A percentile compares a stretch with the other conserved stretches of the same genome.
Evolutionary conservation across 2,329 filamentous ascomycete species (phyloP).

Genomic region (Hymenotorrendiella dingleyae): DNA sequence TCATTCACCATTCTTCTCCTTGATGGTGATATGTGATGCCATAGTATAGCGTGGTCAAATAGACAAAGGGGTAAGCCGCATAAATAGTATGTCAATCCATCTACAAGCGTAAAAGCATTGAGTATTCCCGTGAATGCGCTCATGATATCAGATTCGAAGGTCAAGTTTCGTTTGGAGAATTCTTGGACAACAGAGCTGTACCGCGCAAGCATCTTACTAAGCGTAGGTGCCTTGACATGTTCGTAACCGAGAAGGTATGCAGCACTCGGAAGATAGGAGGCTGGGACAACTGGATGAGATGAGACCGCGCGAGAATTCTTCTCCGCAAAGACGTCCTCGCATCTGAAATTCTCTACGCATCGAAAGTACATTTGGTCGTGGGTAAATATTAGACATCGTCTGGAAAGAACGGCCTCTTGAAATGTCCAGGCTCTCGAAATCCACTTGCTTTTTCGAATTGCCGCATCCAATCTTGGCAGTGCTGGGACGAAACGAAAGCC

Average conservation of each 20-base stretch:
- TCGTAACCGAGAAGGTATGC: too few species aligned
- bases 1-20: too few species aligned
- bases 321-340: background rate
- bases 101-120: background rate
- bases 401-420: conserved; percentile 9
- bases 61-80: too few species aligned
- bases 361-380: conserved; percentile 2
- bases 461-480: too few species aligned
- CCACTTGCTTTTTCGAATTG: conserved; percentile 6
- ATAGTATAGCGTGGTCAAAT: too few species aligned
- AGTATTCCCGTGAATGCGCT: background rate
- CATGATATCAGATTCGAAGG: background rate
- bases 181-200: too few species aligned
- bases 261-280: too few species aligned
- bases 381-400: conserved; percentile 3
- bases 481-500: too few species aligned
- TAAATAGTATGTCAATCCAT: too few species aligned
- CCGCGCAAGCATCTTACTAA: background rate
- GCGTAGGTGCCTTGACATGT: background rate
- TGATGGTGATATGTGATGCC: too few species aligned
- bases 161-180: background rate
- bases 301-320: background rate
- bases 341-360: background rate
- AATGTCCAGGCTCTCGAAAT: conserved; percentile 11
- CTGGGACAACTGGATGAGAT: too few species aligned